These are phyloP conservation scores for Pseudopyrenochaeta lycopersici DNA, from an alignment of 2,329 filamentous ascomycete species.

Conservation along the genomic window DNA sequence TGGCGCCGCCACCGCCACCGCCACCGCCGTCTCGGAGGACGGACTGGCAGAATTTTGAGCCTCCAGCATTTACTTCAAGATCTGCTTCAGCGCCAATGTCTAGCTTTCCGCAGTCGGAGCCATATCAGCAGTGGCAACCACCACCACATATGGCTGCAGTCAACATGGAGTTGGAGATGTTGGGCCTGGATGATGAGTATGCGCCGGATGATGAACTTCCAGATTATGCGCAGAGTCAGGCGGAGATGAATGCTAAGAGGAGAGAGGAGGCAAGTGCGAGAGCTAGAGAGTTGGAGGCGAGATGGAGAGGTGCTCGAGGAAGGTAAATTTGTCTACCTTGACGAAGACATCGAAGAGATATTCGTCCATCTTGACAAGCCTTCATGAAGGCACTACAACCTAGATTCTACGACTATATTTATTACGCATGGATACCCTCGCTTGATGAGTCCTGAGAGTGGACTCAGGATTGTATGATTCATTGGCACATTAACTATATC, in stretches of 20 bases:
- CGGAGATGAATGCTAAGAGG: constrained; percentile 52
- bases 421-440: constrained; percentile 13
- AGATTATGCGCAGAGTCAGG: constrained; percentile 58
- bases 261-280: constrained; percentile 53
- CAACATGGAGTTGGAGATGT: constrained; percentile 41
- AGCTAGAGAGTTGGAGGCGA: constrained; percentile 55
- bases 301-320: constrained; percentile 47
- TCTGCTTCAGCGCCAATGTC: constrained; percentile 19
- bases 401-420: neutral
- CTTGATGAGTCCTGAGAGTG: neutral
- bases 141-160: constrained; percentile 33
- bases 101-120: constrained; percentile 18
- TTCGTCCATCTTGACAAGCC: neutral
- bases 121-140: constrained; percentile 24
- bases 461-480: neutral
- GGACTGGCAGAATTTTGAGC: constrained; percentile 40
- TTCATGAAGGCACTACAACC: neutral
- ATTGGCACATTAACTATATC: neutral
- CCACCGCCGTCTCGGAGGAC: constrained; percentile 16
- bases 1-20: constrained; percentile 17
- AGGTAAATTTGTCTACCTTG: neutral
- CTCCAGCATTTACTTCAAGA: constrained; percentile 18
- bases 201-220: constrained; percentile 52
- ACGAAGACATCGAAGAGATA: neutral
- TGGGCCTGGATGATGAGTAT: constrained; percentile 43